These are phyloP conservation scores for Camellia granthamiana DNA, from an alignment of 148 eudicot species.

Conservation along the genomic window DNA sequence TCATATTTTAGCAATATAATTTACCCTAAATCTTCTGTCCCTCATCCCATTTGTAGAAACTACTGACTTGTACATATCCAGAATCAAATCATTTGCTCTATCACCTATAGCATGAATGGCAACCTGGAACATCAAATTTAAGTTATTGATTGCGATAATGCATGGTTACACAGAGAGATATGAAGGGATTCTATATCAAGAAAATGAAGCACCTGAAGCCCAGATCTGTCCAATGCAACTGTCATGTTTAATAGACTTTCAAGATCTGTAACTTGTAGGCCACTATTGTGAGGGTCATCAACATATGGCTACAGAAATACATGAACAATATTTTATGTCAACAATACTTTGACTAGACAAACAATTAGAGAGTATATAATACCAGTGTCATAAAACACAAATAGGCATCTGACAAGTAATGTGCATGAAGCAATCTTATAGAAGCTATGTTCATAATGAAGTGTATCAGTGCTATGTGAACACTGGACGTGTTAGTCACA, in stretches of 20 bases:
- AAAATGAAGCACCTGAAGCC: slow-evolving; percentile 69
- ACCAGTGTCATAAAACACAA: neutral
- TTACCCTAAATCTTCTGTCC: slow-evolving; percentile 90
- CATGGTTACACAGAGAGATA: neutral
- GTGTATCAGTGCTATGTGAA: neutral
- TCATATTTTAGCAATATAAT: neutral
- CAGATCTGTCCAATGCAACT: slow-evolving; percentile 51
- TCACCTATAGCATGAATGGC: slow-evolving; percentile 98
- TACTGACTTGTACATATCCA: slow-evolving; percentile 81
- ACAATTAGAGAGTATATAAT: neutral
- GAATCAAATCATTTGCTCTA: slow-evolving; percentile 74
- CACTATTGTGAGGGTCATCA: slow-evolving; percentile 71
- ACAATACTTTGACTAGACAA: neutral
- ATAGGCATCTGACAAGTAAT: neutral
- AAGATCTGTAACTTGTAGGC: slow-evolving; percentile 71
- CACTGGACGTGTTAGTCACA: neutral
- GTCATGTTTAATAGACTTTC: slow-evolving; percentile 73
- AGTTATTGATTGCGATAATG: neutral
- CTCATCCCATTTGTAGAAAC: slow-evolving; percentile 58
- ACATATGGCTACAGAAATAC: slow-evolving; percentile 59
- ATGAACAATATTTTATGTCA: slow-evolving; percentile 6
- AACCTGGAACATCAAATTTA: slow-evolving; percentile 44
- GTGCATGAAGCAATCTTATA: neutral
- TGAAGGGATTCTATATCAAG: neutral
- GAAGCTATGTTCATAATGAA: neutral